phyloP scores from a whole-genome alignment of 2,329 filamentous ascomycete species.

The Penicillium sp. region DNA sequence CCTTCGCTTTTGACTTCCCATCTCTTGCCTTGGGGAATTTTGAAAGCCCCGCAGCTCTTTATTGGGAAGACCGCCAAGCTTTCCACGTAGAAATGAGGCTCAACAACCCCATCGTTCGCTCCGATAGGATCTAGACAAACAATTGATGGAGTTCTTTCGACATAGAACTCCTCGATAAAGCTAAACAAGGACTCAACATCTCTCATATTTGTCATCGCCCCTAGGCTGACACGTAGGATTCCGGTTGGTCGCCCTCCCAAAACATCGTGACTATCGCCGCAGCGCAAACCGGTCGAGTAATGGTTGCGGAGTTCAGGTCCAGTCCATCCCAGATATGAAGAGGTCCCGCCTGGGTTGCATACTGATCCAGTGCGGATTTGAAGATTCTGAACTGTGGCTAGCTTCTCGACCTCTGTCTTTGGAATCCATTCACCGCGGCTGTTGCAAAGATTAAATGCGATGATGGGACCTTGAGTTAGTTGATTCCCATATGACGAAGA shows the following conservation, averaged over 20 bases:
- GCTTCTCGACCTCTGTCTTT: conserved; percentile 82
- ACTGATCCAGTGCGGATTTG: conserved; percentile 86
- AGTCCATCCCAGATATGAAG: conserved; percentile 69
- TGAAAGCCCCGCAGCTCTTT: conserved; percentile 86
- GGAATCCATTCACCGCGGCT: conserved; percentile 73
- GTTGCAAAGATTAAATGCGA: conserved; percentile 81
- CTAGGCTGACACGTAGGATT: conserved; percentile 80
- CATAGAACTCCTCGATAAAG: conserved; percentile 73
- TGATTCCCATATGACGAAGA: conserved; percentile 46
- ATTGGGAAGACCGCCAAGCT: conserved; percentile 80
- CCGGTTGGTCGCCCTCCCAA: conserved; percentile 85
- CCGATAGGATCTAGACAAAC: conserved; percentile 18
- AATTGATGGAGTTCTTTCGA: conserved; percentile 36
- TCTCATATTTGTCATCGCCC: conserved; percentile 79
- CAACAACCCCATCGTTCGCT: conserved; percentile 13
- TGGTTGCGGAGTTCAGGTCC: conserved; percentile 83
- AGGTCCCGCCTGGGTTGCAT: conserved; percentile 88
- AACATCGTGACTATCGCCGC: conserved; percentile 79
- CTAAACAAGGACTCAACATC: conserved; percentile 73
- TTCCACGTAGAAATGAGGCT: conserved; percentile 56
- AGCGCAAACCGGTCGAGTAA: conserved; percentile 81
- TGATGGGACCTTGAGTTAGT: conserved; percentile 66
- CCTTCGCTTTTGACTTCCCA: conserved; percentile 86
- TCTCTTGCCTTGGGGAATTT: conserved; percentile 60
- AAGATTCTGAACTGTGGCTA: conserved; percentile 75